Evolutionary conservation across 202 grass and related monocot genomes (phyloP).

Genomic region (Elaeis oleifera): DNA sequence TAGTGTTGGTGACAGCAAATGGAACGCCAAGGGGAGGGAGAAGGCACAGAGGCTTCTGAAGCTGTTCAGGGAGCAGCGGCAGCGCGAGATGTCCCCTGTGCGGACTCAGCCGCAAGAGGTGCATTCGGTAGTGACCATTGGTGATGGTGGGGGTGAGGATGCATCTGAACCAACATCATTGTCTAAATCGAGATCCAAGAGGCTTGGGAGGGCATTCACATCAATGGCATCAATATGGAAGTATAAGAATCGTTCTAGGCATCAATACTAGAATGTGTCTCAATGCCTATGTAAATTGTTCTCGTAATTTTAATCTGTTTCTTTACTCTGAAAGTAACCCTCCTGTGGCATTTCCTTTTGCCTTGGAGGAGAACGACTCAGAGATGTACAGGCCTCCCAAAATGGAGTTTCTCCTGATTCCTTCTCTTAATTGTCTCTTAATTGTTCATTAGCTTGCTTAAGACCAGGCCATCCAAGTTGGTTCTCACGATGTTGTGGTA

Average conservation of each 20-base stretch:
- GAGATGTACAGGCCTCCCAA: too few species aligned
- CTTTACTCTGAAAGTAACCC: too few species aligned
- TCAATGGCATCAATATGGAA: conserved; percentile 73
- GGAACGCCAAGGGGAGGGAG: conserved; percentile 58
- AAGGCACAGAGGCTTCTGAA: conserved; percentile 83
- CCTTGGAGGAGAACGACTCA: too few species aligned
- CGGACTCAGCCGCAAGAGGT: conserved; percentile 22
- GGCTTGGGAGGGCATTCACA: conserved; percentile 70
- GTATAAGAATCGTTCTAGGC: conserved; percentile 61
- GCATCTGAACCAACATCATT: conserved; percentile 30
- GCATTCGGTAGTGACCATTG: conserved; percentile 5
- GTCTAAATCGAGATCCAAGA: conserved; percentile 85
- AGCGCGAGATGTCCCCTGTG: conserved; percentile 32
- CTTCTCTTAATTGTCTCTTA: too few species aligned
- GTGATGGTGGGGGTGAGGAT: conserved; percentile 21
- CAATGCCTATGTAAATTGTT: conserved; percentile 1
- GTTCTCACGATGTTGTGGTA: too few species aligned
- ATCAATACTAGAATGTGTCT: conserved; percentile 58
- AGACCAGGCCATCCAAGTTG: too few species aligned
- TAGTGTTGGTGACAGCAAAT: conserved; percentile 63
- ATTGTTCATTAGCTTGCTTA: too few species aligned
- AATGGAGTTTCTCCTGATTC: too few species aligned
- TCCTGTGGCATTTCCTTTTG: too few species aligned
- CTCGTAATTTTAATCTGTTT: too few species aligned
- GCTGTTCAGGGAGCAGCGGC: conserved; percentile 88